These are phyloP conservation scores for Trichophyton rubrum DNA, from an alignment of 2,329 filamentous ascomycete genomes.

Conservation along the genomic window DNA sequence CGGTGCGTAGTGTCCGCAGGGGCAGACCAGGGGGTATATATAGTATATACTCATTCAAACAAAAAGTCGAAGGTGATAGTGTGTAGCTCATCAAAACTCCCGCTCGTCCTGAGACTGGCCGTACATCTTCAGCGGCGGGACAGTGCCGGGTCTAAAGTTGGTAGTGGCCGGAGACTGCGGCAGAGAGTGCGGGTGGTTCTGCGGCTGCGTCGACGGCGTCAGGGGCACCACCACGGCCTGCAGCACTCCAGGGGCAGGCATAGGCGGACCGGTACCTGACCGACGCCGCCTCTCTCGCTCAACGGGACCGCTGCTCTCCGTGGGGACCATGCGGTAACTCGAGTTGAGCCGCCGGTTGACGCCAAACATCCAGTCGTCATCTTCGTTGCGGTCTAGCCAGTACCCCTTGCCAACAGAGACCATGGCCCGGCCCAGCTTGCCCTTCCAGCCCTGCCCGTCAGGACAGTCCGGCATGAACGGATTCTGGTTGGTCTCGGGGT, in stretches of 20 bases:
- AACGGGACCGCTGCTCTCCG: constrained; percentile 32
- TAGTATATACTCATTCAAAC: not conserved
- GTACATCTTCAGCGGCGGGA: constrained; percentile 5
- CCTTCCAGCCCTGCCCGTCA: constrained; percentile 69
- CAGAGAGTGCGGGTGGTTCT: not conserved
- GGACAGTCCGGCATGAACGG: constrained; percentile 57
- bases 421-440: constrained; percentile 67
- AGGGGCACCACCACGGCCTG: constrained; percentile 17
- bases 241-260: constrained; percentile 27
- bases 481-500: constrained; percentile 39
- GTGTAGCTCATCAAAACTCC: not conserved
- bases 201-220: not conserved
- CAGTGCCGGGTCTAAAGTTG: not conserved
- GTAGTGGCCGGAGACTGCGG: not conserved
- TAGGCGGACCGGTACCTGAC: constrained; percentile 47
- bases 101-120: constrained; percentile 5
- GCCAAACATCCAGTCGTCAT: constrained; percentile 55
- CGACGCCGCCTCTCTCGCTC: constrained; percentile 50
- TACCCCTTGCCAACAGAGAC: constrained; percentile 60
- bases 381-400: constrained; percentile 59
- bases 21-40: not conserved
- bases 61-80: not conserved
- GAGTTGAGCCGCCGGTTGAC: constrained; percentile 49
- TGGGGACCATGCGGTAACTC: constrained; percentile 26
- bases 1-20: too few relatives aligned